Evolutionary conservation across 331 rosid genomes (phyloP), one percentile per base, ranked within the genome.

Genomic region (Pyracantha coccinea): DNA sequence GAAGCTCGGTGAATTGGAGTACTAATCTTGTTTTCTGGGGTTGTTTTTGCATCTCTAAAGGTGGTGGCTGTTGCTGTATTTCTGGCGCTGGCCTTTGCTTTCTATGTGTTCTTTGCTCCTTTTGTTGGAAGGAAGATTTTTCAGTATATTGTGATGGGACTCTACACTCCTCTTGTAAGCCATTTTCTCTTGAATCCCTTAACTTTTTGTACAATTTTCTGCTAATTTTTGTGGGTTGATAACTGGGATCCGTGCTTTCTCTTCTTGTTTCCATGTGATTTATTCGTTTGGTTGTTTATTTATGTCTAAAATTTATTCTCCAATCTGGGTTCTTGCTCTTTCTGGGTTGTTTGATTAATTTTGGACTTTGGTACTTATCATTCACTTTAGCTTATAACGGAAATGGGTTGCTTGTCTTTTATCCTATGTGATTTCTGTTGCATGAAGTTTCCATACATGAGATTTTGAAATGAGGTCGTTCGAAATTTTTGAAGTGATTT

Each of bases 31-130:
- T 16, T 55, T 60, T 44, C 35, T 73, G 23, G 73, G 55, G 5
- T 71, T 35, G 59, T 2, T 66, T 69, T 74, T n/a, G 54, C 65
- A 11, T 73, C 15, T 70, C n/a, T 66, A 69, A 77, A 93, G 98
- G 96, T 94, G 82, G 98, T 94, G 85, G 98, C 98, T 58, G 92
- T 94, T 86, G 95, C 98, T 74, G 98, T 94, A 15, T 94, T 94
- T 85, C 71, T 91, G 84, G 97, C 98, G 28, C 79, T 91, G 90
- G 98, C 96, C 61, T 94, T 94, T 82, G 98, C 98, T 33, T 94
- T 89, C 85, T 94, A 91, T 79, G 98, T 94, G 80, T 94, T 94
- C 90, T 91, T 94, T 78, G 97, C 95, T 72, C 98, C 98, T 64
- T 93, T 94, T 83, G 95, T 88, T 66, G 99, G 97, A 77, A 90